Percentiles rank a stretch among this genome's conserved stretches.
These are phyloP conservation scores for Zymoseptoria passerinii DNA, from an alignment of 2,329 filamentous ascomycete species.

Conservation along the genomic window DNA sequence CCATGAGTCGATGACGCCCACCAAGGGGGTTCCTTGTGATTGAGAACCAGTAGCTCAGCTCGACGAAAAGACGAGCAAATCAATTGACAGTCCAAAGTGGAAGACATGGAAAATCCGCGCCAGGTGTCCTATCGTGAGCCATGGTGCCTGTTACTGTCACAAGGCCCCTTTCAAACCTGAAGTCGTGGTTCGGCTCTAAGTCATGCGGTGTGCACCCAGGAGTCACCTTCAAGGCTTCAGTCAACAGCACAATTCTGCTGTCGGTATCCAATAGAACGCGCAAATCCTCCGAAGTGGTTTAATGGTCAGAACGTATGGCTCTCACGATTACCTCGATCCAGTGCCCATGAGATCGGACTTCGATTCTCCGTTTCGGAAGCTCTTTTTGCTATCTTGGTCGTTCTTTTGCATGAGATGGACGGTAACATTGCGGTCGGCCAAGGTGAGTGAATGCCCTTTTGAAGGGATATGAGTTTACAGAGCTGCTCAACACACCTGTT, in stretches of 20 bases:
- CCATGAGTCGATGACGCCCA: too few species aligned
- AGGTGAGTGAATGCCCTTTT: background rate
- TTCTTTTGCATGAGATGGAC: background rate
- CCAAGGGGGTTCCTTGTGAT: too few species aligned
- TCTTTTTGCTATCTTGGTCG: background rate
- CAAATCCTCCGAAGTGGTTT: background rate
- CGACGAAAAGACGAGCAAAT: too few species aligned
- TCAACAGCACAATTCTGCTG: background rate
- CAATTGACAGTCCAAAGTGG: background rate
- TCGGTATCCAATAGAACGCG: background rate
- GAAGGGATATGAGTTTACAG: background rate
- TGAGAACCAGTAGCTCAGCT: too few species aligned
- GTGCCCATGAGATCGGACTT: background rate
- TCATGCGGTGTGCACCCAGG: background rate
- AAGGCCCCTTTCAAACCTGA: background rate
- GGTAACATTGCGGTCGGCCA: background rate
- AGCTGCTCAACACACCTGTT: background rate
- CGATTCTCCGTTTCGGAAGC: background rate
- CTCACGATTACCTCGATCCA: background rate
- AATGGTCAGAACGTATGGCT: background rate
- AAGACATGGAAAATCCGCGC: background rate
- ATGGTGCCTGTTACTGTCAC: background rate
- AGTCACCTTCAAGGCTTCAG: background rate
- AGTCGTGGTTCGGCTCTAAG: background rate
- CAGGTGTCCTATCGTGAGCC: background rate